Base-by-base conservation (phyloP, 352 stramenopile species). In the Pythium pyrilobum region DNA sequence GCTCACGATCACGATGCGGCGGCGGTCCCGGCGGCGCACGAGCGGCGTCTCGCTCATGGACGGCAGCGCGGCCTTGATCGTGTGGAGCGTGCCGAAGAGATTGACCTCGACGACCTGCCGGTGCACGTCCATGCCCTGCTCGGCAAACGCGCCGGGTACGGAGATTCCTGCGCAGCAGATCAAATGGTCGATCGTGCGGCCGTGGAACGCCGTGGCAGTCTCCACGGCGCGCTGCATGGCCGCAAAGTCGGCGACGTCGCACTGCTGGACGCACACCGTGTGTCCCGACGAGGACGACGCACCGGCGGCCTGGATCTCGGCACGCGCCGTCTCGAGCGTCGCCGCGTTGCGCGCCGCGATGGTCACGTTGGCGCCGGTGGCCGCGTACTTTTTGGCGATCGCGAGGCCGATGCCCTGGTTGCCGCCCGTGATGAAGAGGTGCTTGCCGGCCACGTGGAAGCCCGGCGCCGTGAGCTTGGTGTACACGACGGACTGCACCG, bases 401-500 rank as follows among this genome's bases (percentile, higher is more conserved):
- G 67, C 58, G 15, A 83, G 36, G 4, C 73, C 73, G n/a, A 83
- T 64, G 0, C 73, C 73, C 10, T 62, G 66, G 52, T 69, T 83
- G 24, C 73, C 70, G 6, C 72, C 64, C 4, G 77, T 84, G 56
- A 87, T 81, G 50, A 89, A 87, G 41, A 87, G 71, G 66, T 91
- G 80, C 46, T 89, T 87, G 59, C 67, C 76, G 5, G 77, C 63
- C 31, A 91, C 76, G 40, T 81, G 56, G 34, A 89, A 87, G 33
- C 74, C 75, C 12, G 80, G 77, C 16, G 69, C 75, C 5, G 62
- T 59, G 21, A 86, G 18, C 59, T 87, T 89, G 18, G 63, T 85
- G 52, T 70, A 56, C 21, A 84, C 53, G 25, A 71, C 70, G 16
- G 77, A 87, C 77, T 87, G 53, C 12, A 27, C n/a, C 39, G n/a